Evolutionary conservation across 495 filamentous ascomycete species (phyloP).

Genomic region (Penicillium coprophilum): DNA sequence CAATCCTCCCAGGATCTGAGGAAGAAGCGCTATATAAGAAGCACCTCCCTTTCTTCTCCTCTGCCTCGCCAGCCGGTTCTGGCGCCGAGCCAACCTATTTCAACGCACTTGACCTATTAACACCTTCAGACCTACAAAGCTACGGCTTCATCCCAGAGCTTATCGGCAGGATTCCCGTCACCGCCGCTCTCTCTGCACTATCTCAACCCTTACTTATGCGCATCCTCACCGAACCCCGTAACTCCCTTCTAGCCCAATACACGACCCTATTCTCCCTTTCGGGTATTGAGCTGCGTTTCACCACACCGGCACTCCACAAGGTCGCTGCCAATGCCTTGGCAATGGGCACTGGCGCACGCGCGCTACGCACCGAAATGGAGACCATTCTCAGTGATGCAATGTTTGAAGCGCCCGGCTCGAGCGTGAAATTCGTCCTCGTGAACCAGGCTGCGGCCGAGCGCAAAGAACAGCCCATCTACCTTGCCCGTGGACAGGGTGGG

Average conservation of each 20-base stretch:
- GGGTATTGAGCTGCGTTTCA: conserved; percentile 80
- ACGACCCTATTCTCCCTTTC: conserved; percentile 79
- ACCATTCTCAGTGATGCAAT: conserved; percentile 81
- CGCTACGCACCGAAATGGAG: conserved; percentile 86
- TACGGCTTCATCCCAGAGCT: conserved; percentile 96
- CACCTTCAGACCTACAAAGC: conserved; percentile 78
- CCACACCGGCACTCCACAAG: conserved; percentile 70
- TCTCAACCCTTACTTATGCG: conserved; percentile 75
- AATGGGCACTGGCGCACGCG: conserved; percentile 87
- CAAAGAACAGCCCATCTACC: conserved; percentile 59
- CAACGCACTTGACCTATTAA: conserved; percentile 79
- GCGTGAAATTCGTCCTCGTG: conserved; percentile 70
- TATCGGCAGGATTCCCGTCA: conserved; percentile 84
- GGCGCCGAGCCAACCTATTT: conserved; percentile 52
- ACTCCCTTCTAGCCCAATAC: conserved; percentile 83
- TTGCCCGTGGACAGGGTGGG: conserved; percentile 59
- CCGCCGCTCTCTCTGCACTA: conserved; percentile 78
- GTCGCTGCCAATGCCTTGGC: conserved; percentile 69
- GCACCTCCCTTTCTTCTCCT: conserved; percentile 64
- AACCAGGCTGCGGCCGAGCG: conserved; percentile 69
- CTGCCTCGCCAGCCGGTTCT: conserved; percentile 33
- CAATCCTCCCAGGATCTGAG: conserved; percentile 50
- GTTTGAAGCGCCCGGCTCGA: conserved; percentile 82
- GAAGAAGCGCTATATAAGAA: conserved; percentile 64
- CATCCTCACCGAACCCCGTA: conserved; percentile 89